Evolutionary conservation across 768 basidiomycete genomes (phyloP), one percentile per base, ranked within the genome.

Genomic region (Agrocybe chaxingu): DNA sequence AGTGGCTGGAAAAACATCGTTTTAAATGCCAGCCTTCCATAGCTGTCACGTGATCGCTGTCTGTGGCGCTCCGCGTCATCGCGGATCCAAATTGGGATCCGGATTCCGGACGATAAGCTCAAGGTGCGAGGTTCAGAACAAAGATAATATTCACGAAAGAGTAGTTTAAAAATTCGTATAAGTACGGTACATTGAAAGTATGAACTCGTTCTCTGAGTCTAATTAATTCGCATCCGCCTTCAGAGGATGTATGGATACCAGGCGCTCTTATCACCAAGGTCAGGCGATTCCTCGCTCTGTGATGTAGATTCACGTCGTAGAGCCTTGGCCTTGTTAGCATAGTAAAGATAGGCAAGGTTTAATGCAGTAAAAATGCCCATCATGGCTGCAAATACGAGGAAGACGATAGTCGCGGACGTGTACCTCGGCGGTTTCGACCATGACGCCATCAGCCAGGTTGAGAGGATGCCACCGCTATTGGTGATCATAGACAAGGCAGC

Each of bases 391-490:
- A 58, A 58, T 7, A 53, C 48, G n/a, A 61, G 41, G 19, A 58
- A 36, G 29, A 52, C 53, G n/a, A 37, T 29, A 32, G 12, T 39
- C n/a, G 42, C 31, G 9, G 37, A 45, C 36, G 24, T 39, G 19
- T 39, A 51, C 11, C 39, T 35, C 13, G 50, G 50, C 16, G 50
- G 44, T 7, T 35, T 18, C 31, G 44, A 51, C 4, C 36, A 18
- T 12, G 50, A 41, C 11, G 43, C 50, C 40, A 75, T 60, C 16
- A 71, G 65, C 74, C 75, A 76, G 3, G 72, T 77, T 3, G 70
- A 61, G 38, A 75, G 66, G 35, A 77, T 71, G 8, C 69, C 72
- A 43, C 73, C 72, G 4, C 61, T 35, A 45, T 71, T 73, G 10
- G 66, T 69, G 53, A 67, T 58, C 42, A 68, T 65, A 34, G 67